Evolutionary conservation across 371 early-diverging fungal genomes (phyloP).

Genomic region (Circinella umbellata): DNA sequence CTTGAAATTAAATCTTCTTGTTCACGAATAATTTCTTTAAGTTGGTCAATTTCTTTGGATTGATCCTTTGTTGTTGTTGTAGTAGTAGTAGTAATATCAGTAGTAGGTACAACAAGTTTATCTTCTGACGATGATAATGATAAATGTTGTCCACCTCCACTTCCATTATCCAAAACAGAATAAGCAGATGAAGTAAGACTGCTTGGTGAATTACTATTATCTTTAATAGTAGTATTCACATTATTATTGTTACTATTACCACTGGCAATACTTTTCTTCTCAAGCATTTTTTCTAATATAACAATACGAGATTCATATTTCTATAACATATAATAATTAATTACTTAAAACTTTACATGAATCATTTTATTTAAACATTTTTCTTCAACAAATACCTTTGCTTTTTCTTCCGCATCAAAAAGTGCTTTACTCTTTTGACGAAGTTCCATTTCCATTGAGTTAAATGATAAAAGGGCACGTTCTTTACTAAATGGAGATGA

Average conservation of each 20-base stretch:
- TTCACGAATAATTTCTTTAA: slow-evolving; percentile 17
- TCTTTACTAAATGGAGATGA: slow-evolving; percentile 1
- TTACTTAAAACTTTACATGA: not conserved
- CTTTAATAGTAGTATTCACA: too few species aligned
- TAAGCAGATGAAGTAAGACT: slow-evolving; percentile 21
- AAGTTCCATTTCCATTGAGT: slow-evolving; percentile 21
- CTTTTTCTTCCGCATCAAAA: slow-evolving; percentile 31
- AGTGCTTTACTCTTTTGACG: slow-evolving; percentile 44
- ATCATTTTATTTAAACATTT: not conserved
- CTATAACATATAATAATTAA: slow-evolving; percentile 17
- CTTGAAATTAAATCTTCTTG: slow-evolving; percentile 8
- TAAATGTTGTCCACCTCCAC: slow-evolving; percentile 1
- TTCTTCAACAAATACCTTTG: slow-evolving; percentile 30
- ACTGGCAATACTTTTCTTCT: slow-evolving; percentile 22
- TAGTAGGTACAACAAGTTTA: too few species aligned
- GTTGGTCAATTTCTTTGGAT: slow-evolving; percentile 14
- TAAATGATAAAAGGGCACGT: slow-evolving; percentile 4
- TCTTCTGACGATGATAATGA: not conserved
- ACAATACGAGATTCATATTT: slow-evolving; percentile 52
- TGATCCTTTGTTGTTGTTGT: not conserved
- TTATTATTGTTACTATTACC: not conserved
- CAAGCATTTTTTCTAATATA: slow-evolving; percentile 47
- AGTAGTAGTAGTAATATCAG: too few species aligned
- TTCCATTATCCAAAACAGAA: slow-evolving; percentile 26
- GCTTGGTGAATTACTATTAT: slow-evolving; percentile 1